Percentiles rank a stretch among this genome's conserved stretches.
Conservation (phyloP, 371 early-diverging fungal species). For the Zopfochytrium polystomum region DNA sequence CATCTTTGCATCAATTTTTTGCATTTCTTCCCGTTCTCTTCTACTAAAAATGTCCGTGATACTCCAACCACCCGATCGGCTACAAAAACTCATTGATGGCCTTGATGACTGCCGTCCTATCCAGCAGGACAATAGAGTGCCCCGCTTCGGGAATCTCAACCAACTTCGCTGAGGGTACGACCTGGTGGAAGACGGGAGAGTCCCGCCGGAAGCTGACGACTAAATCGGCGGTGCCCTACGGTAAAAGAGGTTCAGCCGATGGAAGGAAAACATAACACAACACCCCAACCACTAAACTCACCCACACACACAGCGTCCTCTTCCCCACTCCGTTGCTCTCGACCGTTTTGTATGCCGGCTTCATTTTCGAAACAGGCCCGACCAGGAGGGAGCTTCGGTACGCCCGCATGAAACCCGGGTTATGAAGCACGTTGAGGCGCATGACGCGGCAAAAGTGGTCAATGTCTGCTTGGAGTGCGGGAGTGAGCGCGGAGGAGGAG, state of each 20-base stretch:
- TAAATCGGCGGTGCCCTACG: constrained; percentile 1
- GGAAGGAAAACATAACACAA: background rate
- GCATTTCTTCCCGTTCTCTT: too few relatives aligned
- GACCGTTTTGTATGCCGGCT: constrained; percentile 4
- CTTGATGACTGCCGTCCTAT: too few relatives aligned
- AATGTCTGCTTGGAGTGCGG: constrained; percentile 1
- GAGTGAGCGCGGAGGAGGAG: background rate
- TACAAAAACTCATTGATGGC: too few relatives aligned
- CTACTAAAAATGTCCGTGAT: too few relatives aligned
- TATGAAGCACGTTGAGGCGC: constrained; percentile 6
- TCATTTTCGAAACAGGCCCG: constrained; percentile 14
- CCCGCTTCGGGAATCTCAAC: constrained; percentile 1
- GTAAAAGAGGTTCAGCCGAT: background rate
- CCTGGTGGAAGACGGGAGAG: background rate
- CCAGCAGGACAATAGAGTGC: too few relatives aligned
- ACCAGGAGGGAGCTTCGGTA: constrained; percentile 10
- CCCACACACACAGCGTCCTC: constrained; percentile 19
- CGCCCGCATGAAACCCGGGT: constrained; percentile 23
- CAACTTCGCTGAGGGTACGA: constrained; percentile 2
- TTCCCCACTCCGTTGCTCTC: constrained; percentile 9
- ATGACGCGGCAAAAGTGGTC: constrained; percentile 8
- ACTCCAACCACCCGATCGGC: too few relatives aligned
- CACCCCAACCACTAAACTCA: background rate
- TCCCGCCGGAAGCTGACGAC: constrained; percentile 7
- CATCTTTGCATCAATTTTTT: too few relatives aligned